These are phyloP conservation scores for Penicillium occitanis DNA, from an alignment of 2,329 filamentous ascomycete genomes.

Conservation along the genomic window DNA sequence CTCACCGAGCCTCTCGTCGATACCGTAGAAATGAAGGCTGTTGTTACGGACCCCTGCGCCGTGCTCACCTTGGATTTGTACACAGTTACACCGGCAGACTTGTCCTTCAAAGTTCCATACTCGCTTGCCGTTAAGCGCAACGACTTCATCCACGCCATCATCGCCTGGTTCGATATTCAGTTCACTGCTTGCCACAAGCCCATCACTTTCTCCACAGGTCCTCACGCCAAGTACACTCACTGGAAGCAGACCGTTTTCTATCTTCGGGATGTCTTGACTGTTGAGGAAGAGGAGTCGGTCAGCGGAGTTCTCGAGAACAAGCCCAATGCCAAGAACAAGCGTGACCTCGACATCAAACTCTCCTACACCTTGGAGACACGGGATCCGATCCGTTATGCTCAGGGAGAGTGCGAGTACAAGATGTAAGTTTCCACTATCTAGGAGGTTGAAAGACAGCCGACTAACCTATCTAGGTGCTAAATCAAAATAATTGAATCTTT, in stretches of 20 bases:
- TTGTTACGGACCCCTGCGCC: slow-evolving; percentile 84
- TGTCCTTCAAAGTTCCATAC: slow-evolving; percentile 80
- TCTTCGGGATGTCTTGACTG: slow-evolving; percentile 86
- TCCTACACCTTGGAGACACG: slow-evolving; percentile 76
- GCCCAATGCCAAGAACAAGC: slow-evolving; percentile 90
- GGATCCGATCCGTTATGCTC: slow-evolving; percentile 66
- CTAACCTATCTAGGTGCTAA: slow-evolving; percentile 16
- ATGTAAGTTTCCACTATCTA: slow-evolving; percentile 45
- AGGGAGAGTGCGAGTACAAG: slow-evolving; percentile 77
- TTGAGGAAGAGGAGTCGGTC: slow-evolving; percentile 81
- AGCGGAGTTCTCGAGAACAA: slow-evolving; percentile 72
- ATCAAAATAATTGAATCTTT: slow-evolving; percentile 13
- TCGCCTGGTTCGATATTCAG: slow-evolving; percentile 99
- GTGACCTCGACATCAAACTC: slow-evolving; percentile 89
- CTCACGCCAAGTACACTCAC: slow-evolving; percentile 98
- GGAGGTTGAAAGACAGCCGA: neutral
- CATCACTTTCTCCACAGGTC: slow-evolving; percentile 92
- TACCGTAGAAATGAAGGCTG: slow-evolving; percentile 94
- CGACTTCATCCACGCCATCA: slow-evolving; percentile 94
- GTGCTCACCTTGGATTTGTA: slow-evolving; percentile 91
- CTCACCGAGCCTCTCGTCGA: slow-evolving; percentile 96
- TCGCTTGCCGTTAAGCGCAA: slow-evolving; percentile 74
- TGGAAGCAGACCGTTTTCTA: slow-evolving; percentile 99
- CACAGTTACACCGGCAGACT: slow-evolving; percentile 78
- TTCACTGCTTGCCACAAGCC: slow-evolving; percentile 98